Evolutionary conservation across 805 yeast genomes (phyloP), one percentile per base, ranked within the genome.

Genomic region (Kodamaea nitidulidarum): DNA sequence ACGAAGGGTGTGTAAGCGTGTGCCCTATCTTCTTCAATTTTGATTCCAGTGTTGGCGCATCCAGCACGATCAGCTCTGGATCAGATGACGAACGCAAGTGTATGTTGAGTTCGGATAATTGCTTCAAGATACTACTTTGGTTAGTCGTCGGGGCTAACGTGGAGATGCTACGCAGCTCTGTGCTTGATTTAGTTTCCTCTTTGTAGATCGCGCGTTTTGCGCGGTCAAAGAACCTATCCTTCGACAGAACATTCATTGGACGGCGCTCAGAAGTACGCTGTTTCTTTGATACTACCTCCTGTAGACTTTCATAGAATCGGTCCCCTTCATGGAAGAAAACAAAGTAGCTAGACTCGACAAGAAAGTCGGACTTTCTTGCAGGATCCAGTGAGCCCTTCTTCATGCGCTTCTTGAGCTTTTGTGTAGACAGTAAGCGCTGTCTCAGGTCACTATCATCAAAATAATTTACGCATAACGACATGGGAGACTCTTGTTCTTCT

Each of bases 331-430:
- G 64, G 54, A 86, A 81, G 43, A 86, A 82, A 55, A 86, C 73
- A 47, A 88, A 74, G 45, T 77, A 77, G 45, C 81, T 77, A 36
- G 81, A 86, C 51, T 85, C 88, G n/a, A 80, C 52, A 0, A 79
- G 80, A 53, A 59, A 77, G 1, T 76, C 35, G 8, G 36, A 35
- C 17, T 36, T 31, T 2, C 14, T 18, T 2, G 12, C 31, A n/a
- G 31, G 31, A 21, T 30, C 33, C 24, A 11, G 38, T 15, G 25
- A 9, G 7, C 31, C 28, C 29, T 27, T 35, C 28, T 15, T 26
- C 35, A 24, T 27, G 14, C 26, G 25, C 15, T 42, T 43, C 26
- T 38, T 40, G 25, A 37, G 46, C 37, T 44, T 42, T 31, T 46
- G 26, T n/a, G 32, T 14, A 5, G 36, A 38, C 22, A 18, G n/a